Evolutionary conservation across 768 basidiomycete genomes (phyloP), one percentile per base, ranked within the genome.

Genomic region (Pleurotus salmoneostramineus): DNA sequence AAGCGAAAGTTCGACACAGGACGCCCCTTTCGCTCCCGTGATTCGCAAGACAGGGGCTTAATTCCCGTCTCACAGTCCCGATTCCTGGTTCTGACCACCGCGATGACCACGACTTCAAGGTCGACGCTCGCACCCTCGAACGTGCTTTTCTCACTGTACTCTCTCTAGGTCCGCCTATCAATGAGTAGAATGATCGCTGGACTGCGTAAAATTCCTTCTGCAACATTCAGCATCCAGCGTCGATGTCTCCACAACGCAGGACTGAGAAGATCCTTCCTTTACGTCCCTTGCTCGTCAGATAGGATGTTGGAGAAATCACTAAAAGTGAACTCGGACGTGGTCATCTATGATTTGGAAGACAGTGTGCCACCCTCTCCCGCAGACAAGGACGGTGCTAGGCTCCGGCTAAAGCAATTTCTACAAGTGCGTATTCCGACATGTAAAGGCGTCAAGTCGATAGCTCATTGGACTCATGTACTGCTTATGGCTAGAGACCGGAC

Each of bases 281-380:
- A 89, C 69, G 94, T 96, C 3, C 94, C 94, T 2, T 79, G 87
- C 4, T 88, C 92, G 1, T 88, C 86, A 10, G 83, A 88, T 36
- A 80, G 83, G 43, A 93, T 93, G 88, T 83, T 96, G 35, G 75
- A 85, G 62, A 95, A 94, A 67, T 90, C 90, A 0, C 75, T 90
- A 46, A 69, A 65, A 7, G 75, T 77, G 11, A 67, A 72, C 2
- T 85, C 92, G 1, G 94, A 96, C 60, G 78, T 88, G 44, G 75
- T 94, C 36, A 87, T 93, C 27, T 95, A 93, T 65, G 94, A 96
- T 74, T 76, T 96, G 10, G 94, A 95, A 68, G 94, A 96, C 68
- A 89, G 89, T 60, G 84, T 95, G 0, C 74, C 91, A 3, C 88
- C 88, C 4, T 74, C 84, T 3, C 79, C 82, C 33, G 71, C 74